Base-by-base conservation (phyloP, 2,329 filamentous ascomycete genomes). In the Cladophialophora exuberans region DNA sequence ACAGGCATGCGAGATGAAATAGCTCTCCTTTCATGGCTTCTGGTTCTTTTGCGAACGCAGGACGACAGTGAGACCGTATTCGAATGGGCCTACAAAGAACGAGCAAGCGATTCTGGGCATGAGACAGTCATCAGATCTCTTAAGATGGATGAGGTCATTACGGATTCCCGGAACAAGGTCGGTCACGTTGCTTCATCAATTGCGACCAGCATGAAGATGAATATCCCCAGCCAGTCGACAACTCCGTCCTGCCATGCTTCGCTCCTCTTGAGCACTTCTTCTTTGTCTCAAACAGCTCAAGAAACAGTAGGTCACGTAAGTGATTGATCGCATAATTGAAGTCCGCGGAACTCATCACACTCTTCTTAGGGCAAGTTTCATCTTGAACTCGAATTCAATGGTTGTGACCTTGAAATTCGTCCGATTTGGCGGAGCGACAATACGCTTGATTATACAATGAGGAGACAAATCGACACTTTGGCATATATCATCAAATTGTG, bases 1-100 rank as follows among this genome's bases (percentile, higher is more conserved):
- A 74, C 72, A 6, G 65, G 69, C 25, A 67, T 73, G 64, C 72
- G 60, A 53, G 71, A 76, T n/a, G 74, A 76, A 15, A 48, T 73
- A 13, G 15, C 78, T 10, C 69, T 78, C 9, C 39, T 73, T 30
- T 70, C 76, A 35, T 79, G 76, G 76, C 68, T 77, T 11, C 66
- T 78, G 10, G 70, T 75, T 5, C 71, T 79, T 6, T 52, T 77
- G 52, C 69, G 76, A 9, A 75, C 70, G 1, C 66, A 67, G 7
- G 76, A 79, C 59, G 72, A 72, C 13, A 65, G 65, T 30, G 64
- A 69, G 13, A 59, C 70, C 9, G 60, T 44, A 11, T 78, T 65
- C 56, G 72, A 76, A 3, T 79, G 76, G 76, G 59, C 66, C 3
- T 72, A 73, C 58, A 62, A 55, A 13, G 10, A 13, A 35, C 46